A percentile compares a stretch with the other conserved stretches of the same genome.
Conservation (phyloP, 192 early-diverging fungal species). For the Backusella morwellensis region DNA sequence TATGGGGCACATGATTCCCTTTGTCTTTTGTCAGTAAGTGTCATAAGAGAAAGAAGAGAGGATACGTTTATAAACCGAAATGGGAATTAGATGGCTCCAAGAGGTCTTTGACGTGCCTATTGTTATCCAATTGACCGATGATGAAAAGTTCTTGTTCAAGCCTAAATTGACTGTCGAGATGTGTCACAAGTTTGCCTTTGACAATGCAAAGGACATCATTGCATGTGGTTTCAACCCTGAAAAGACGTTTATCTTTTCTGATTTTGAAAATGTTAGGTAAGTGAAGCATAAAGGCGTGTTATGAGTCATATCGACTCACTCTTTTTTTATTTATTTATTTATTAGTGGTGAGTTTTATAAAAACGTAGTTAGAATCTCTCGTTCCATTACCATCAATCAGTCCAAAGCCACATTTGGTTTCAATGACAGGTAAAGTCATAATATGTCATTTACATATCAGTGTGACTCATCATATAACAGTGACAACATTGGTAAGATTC, state of each 20-base stretch:
- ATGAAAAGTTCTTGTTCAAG: constrained; percentile 99
- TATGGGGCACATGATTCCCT: constrained; percentile 95
- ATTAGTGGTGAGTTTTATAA: constrained; percentile 88
- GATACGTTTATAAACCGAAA: too few relatives aligned
- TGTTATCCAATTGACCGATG: constrained; percentile 97
- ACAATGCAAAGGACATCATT: constrained; percentile 93
- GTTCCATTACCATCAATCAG: constrained; percentile 77
- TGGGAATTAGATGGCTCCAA: constrained; percentile 75
- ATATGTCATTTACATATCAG: background rate
- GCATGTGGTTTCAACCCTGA: constrained; percentile 93
- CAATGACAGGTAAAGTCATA: constrained; percentile 54
- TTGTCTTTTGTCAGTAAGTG: constrained; percentile 89
- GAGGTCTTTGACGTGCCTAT: constrained; percentile 94
- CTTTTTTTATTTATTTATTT: background rate
- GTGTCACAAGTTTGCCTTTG: constrained; percentile 65
- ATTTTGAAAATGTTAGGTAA: constrained; percentile 88
- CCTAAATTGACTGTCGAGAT: constrained; percentile 82
- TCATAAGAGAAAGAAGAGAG: background rate
- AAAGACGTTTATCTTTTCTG: constrained; percentile 96
- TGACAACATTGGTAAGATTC: constrained; percentile 88
- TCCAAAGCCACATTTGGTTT: constrained; percentile 94
- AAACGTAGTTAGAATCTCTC: constrained; percentile 88
- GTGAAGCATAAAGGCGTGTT: background rate
- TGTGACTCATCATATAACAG: constrained; percentile 31
- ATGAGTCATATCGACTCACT: background rate